A percentile compares a stretch with the other conserved stretches of the same genome.
Conservation (phyloP, 2,329 filamentous ascomycete genomes). For the Alternaria metachromatica region DNA sequence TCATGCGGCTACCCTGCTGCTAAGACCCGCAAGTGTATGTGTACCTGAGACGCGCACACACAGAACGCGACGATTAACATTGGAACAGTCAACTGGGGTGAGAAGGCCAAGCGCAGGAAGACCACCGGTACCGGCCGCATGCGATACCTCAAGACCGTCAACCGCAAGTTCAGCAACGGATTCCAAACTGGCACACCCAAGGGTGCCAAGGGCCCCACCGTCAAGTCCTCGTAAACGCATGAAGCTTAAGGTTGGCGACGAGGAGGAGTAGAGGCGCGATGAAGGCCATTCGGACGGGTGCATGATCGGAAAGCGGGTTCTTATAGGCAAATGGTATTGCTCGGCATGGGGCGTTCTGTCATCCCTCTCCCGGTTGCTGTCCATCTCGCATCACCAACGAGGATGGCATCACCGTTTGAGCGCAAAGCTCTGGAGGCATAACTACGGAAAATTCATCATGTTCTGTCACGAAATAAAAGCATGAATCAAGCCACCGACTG, state of each 20-base stretch:
- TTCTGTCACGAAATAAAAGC: slow-evolving; percentile 49
- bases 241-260: slow-evolving; percentile 18
- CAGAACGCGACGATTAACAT: slow-evolving; percentile 34
- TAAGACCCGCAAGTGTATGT: slow-evolving; percentile 99
- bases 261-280: slow-evolving; percentile 33
- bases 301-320: slow-evolving; percentile 41
- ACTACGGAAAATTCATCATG: slow-evolving; percentile 50
- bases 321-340: slow-evolving; percentile 46
- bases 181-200: slow-evolving; percentile 92
- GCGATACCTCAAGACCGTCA: slow-evolving; percentile 90
- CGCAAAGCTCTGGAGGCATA: slow-evolving; percentile 45
- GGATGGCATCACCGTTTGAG: slow-evolving; percentile 36
- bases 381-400: slow-evolving; percentile 40
- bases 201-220: slow-evolving; percentile 72
- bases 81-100: slow-evolving; percentile 91
- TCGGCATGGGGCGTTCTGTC: slow-evolving; percentile 49
- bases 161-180: slow-evolving; percentile 95
- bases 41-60: slow-evolving; percentile 11
- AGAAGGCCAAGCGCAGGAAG: slow-evolving; percentile 99
- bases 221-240: slow-evolving; percentile 29
- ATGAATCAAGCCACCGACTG: slow-evolving; percentile 25
- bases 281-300: slow-evolving; percentile 34
- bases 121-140: slow-evolving; percentile 96
- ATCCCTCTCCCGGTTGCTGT: slow-evolving; percentile 43
- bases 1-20: slow-evolving; percentile 96